Base-by-base conservation (phyloP, 352 stramenopile genomes). In the Phytopythium aichiense region DNA sequence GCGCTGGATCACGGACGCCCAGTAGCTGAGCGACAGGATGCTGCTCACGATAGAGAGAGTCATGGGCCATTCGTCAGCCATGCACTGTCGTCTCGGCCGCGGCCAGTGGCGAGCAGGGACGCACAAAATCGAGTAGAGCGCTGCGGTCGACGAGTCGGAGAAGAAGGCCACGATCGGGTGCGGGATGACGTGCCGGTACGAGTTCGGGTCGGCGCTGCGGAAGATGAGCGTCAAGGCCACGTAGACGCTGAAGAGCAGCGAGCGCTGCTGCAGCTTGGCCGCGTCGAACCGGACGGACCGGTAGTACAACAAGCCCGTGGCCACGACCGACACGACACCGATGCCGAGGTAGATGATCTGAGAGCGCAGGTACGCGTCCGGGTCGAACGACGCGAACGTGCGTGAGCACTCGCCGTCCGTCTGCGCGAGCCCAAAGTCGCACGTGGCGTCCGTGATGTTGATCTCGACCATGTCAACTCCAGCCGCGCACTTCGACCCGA, bases 11-110 rank as follows among this genome's bases (percentile, higher is more conserved):
- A 89, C 77, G n/a, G 72, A 72, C 57, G 76, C 68, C 77, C 77
- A 87, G 51, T 84, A 89, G 7, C 56, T 66, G 28, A 89, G 61
- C 23, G 75, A 75, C 63, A 85, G 67, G 58, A 87, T 82, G 37
- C 71, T 82, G 60, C 23, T n/a, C 18, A 4, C 28, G 28, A 30
- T 4, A 30, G 28, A 30, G 28, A 30, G 28, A 30, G 28, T 4
- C 28, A 30, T 30, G 28, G 28, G 4, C 28, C 28, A 30, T 30
- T 30, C 28, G 28, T 30, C 28, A 30, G 28, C 28, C 28, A 30
- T 30, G 28, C 28, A 4, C 28, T 30, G 28, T 30, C 28, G 28
- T 30, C 28, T 30, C 28, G 28, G 28, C 28, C 28, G 28, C 28
- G 28, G 28, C 28, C 28, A 30, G 28, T 30, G 28, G 28, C 8